Conservation (phyloP, 2,329 filamentous ascomycete genomes). For the Capronia americana region DNA sequence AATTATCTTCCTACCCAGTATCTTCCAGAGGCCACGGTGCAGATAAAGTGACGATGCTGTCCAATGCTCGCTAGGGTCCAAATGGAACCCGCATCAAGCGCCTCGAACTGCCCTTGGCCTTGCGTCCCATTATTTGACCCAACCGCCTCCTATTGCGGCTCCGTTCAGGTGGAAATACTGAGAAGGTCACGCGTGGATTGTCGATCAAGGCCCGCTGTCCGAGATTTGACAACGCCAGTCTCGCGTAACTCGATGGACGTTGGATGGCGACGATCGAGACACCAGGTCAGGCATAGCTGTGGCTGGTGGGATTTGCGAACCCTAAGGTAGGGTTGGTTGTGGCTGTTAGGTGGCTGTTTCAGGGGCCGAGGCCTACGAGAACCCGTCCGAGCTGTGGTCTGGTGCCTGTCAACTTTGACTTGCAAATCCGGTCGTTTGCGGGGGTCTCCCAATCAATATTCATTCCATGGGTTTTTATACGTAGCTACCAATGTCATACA, state of each 20-base stretch:
- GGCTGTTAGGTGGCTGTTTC: slow-evolving; percentile 7
- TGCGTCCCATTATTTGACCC: background rate
- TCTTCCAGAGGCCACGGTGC: background rate
- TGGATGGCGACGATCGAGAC: slow-evolving; percentile 2
- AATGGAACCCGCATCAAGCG: background rate
- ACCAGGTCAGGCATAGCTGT: slow-evolving; percentile 5
- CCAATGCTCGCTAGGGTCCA: background rate
- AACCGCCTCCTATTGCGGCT: slow-evolving; percentile 6
- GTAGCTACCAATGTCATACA: background rate
- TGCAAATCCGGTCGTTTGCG: background rate
- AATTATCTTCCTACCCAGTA: background rate
- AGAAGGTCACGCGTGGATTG: slow-evolving; percentile 16
- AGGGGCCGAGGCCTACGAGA: background rate
- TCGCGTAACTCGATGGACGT: slow-evolving; percentile 10
- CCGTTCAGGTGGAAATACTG: background rate
- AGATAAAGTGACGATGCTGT: background rate
- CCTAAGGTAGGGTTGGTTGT: background rate
- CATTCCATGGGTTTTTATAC: background rate
- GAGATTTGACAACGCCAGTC: slow-evolving; percentile 24
- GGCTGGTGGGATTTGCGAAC: slow-evolving; percentile 9
- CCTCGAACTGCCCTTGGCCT: background rate
- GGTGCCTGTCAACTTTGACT: background rate
- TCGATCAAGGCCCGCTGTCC: slow-evolving; percentile 24
- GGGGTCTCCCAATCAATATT: no score
- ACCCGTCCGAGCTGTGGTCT: no score